Evolutionary conservation across 148 eudicot genomes (phyloP), one percentile per base, ranked within the genome.

Genomic region (Vaccinium macrocarpon): DNA sequence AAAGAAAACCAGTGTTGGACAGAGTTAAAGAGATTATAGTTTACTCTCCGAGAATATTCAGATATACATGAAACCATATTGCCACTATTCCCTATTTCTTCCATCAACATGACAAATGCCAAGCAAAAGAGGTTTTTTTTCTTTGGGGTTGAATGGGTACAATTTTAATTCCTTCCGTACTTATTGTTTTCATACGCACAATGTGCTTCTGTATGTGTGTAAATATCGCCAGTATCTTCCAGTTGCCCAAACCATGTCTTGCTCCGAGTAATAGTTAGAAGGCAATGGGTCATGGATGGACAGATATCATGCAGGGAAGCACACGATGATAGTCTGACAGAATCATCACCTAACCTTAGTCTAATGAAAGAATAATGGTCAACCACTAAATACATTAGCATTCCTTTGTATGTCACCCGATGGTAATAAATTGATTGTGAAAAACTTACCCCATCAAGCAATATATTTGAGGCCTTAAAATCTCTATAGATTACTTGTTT

Each of bases 401-500:
- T 62, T 81, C 81, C 18, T 68, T 51, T 52, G 21, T 50, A 77
- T 66, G 38, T 14, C 82, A 79, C 25, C 7, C 51, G 73, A 76
- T 13, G 4, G 46, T 70, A 48, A 38, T 29, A 18, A 35, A 32
- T 52, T 59, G 51, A 72, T 57, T 46, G 57, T 21, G 51, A 25
- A 86, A 85, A 86, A 85, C 93, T 91, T 86, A 93, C 98, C 82
- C 90, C 90, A 66, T 95, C 97, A 12, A 93, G 92, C 84, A 95
- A 90, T 66, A 95, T 95, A 85, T 95, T 95, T 21, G 98, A 86
- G 14, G 98, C 91, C 91, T 95, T 95, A 74, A 92, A 92, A 74
- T 95, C 98, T 64, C 97, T 88, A 59, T 88, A 95, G 13, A 95
- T 95, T 15, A 93, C 92, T 21, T 92, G 90, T 42, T 89, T 90